These are phyloP conservation scores for Penicillium nucicola DNA, from an alignment of 495 filamentous ascomycete species.

Conservation along the genomic window DNA sequence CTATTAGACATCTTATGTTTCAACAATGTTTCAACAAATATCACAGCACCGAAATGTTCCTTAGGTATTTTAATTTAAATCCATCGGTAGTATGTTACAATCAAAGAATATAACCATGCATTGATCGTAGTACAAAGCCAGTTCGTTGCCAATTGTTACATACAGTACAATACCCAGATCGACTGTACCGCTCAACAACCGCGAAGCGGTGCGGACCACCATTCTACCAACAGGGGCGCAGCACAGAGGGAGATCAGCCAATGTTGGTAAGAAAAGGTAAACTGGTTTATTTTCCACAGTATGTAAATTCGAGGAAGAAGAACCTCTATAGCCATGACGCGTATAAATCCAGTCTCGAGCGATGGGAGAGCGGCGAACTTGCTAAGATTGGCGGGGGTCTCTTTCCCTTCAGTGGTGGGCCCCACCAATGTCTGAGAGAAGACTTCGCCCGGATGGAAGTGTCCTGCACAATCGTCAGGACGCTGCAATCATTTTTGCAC, in stretches of 20 bases:
- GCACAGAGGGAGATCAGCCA: not conserved
- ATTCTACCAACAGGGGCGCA: too few relatives aligned
- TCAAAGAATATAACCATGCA: too few relatives aligned
- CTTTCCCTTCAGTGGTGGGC: not conserved
- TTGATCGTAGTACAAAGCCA: too few relatives aligned
- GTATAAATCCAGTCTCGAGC: not conserved
- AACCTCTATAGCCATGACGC: not conserved
- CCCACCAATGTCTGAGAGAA: slow-evolving; percentile 6
- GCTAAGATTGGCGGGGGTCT: not conserved
- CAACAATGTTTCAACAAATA: too few relatives aligned
- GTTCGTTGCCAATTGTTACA: too few relatives aligned
- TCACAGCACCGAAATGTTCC: too few relatives aligned
- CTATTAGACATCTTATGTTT: too few relatives aligned
- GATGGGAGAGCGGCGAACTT: not conserved
- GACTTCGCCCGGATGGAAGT: slow-evolving; percentile 40
- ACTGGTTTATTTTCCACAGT: not conserved
- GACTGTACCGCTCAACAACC: too few relatives aligned
- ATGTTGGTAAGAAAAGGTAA: not conserved
- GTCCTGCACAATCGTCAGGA: slow-evolving; percentile 33
- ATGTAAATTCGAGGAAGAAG: not conserved
- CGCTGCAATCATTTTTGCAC: slow-evolving; percentile 29
- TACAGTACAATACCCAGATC: too few relatives aligned
- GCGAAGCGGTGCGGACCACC: too few relatives aligned
- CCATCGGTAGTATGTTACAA: too few relatives aligned
- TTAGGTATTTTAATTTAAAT: too few relatives aligned